Evolutionary conservation across 768 basidiomycete genomes (phyloP).

Genomic region (Paxillus ammoniavirescens): DNA sequence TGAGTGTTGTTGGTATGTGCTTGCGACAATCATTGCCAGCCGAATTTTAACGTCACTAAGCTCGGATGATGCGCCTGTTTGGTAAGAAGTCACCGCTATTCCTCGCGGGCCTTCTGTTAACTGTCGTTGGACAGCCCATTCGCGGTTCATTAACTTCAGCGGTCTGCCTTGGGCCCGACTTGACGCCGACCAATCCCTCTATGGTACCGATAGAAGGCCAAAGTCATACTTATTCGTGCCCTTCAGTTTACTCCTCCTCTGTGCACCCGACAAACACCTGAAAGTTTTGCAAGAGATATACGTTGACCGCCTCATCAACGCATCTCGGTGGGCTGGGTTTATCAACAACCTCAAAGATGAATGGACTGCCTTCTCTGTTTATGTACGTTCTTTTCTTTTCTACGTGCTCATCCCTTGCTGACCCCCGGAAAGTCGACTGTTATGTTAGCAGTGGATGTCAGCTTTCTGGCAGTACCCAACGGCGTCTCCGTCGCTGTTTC

Average conservation of each 20-base stretch:
- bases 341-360: conserved; percentile 42
- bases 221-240: background rate
- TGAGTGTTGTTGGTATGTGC: conserved; percentile 2
- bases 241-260: conserved; percentile 3
- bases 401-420: background rate
- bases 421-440: conserved; percentile 41
- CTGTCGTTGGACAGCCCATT: background rate
- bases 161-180: conserved; percentile 5
- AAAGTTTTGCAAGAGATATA: background rate
- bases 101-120: background rate
- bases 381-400: conserved; percentile 31
- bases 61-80: conserved; percentile 1
- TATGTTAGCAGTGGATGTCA: conserved; percentile 51
- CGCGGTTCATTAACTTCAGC: conserved; percentile 9
- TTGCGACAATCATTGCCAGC: background rate
- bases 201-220: background rate
- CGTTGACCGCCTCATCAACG: conserved; percentile 22
- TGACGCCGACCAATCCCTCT: conserved; percentile 4
- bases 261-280: conserved; percentile 3
- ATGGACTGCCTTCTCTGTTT: conserved; percentile 48
- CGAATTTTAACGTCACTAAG: background rate
- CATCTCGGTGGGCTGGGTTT: conserved; percentile 39
- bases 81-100: background rate
- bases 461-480: conserved; percentile 52
- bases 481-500: conserved; percentile 27